Conservation (phyloP, 192 early-diverging fungal genomes). For the Entomortierella chlamydospora region DNA sequence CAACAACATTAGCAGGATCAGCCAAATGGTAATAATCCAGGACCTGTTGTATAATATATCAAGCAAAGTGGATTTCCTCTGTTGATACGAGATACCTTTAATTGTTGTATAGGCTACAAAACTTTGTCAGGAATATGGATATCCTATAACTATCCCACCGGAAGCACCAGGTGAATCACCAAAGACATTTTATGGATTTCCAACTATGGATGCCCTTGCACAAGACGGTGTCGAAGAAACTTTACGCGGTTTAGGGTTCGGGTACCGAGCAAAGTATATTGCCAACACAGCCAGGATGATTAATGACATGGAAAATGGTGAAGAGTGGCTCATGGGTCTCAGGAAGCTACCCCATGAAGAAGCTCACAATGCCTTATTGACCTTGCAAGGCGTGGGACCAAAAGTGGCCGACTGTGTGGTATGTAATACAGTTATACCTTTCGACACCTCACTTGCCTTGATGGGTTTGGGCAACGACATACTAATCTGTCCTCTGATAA, state of each 20-base stretch:
- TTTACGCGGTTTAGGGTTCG: slow-evolving; percentile 86
- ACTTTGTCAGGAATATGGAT: slow-evolving; percentile 60
- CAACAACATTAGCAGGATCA: slow-evolving; percentile 95
- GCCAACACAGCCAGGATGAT: slow-evolving; percentile 69
- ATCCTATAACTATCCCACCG: slow-evolving; percentile 34
- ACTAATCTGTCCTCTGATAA: not conserved
- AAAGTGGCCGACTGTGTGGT: slow-evolving; percentile 98
- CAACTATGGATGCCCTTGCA: slow-evolving; percentile 65
- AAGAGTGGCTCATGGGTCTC: slow-evolving; percentile 75
- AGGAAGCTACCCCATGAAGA: slow-evolving; percentile 66
- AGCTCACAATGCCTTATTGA: slow-evolving; percentile 70
- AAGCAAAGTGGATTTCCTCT: no score
- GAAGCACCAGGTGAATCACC: slow-evolving; percentile 1
- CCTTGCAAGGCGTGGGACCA: slow-evolving; percentile 87
- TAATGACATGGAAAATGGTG: slow-evolving; percentile 55
- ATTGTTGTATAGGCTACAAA: slow-evolving; percentile 54
- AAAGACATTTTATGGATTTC: slow-evolving; percentile 76
- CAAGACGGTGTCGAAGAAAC: slow-evolving; percentile 69
- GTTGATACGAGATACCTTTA: not conserved
- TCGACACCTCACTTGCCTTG: not conserved
- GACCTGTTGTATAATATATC: not conserved
- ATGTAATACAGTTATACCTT: slow-evolving; percentile 8
- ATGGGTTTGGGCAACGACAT: no score
- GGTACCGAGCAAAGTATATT: slow-evolving; percentile 96
- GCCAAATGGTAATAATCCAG: slow-evolving; percentile 72